Base-by-base conservation (phyloP, 768 basidiomycete genomes). In the Boletales sp. region DNA sequence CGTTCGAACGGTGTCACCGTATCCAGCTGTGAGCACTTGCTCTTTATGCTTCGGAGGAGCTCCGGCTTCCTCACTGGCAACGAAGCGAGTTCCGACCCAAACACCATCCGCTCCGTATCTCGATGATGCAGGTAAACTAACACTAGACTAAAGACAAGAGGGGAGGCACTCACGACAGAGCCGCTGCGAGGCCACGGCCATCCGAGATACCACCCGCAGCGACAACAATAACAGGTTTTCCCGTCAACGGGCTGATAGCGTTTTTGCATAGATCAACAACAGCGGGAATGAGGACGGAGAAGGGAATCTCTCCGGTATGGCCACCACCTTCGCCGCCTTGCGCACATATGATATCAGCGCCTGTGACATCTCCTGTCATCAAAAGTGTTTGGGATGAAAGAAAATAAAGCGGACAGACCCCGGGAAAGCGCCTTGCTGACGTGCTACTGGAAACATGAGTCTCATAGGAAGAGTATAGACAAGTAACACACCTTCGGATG, bases 311-410 rank as follows among this genome's bases (percentile, higher is more conserved):
- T 36, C 92, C 89, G 1, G 91, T 92, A 70, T 93, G 91, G 12
- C 90, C 91, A 24, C 91, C 90, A 17, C 90, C 91, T 68, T 92
- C 90, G 15, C 88, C 89, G 31, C 86, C 87, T 65, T 90, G 90
- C 1, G 88, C 90, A 62, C 91, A 90, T 41, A 94, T 91, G 52
- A 94, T 81, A 58, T 94, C 91, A 14, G 92, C 89, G n/a, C 90
- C 89, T 77, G 57, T 7, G 18, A 50, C 15, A 40, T 2, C 11
- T 29, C 21, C 10, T 7, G 15, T 40, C 29, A 41, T 17, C 31
- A 40, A 7, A 45, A 39, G 38, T 29, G 39, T 35, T 40, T 36
- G 24, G 21, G 15, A 30, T n/a, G 36, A 35, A 11, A n/a, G 36
- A 8, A 39, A 7, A 45, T n/a, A n/a, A n/a, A n/a, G n/a, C n/a